These are phyloP conservation scores for Stachybotrys chartarum DNA, from an alignment of 2,329 filamentous ascomycete species.

Conservation along the genomic window DNA sequence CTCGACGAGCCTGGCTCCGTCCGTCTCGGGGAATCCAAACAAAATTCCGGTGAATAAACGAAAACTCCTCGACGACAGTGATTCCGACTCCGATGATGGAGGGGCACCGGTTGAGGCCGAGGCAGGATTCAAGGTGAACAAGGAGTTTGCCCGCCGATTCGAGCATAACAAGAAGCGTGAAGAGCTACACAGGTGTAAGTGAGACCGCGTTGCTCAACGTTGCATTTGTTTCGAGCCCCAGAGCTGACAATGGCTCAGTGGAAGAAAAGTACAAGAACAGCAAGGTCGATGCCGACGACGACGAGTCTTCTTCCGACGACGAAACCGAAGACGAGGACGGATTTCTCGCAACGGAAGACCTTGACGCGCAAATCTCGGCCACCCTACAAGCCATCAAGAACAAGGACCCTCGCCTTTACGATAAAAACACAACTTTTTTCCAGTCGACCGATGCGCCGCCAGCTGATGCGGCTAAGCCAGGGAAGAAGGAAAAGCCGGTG, in stretches of 20 bases:
- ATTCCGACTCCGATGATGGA: constrained; percentile 39
- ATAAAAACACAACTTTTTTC: constrained; percentile 71
- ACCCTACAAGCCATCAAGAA: constrained; percentile 81
- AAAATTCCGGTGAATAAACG: constrained; percentile 32
- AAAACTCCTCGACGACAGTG: constrained; percentile 49
- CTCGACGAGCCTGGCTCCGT: constrained; percentile 8
- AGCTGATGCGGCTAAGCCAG: constrained; percentile 18
- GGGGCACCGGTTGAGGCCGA: constrained; percentile 30
- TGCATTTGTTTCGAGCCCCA: neutral
- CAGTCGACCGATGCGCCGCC: constrained; percentile 27
- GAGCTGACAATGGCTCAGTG: constrained; percentile 42
- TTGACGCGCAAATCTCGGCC: constrained; percentile 81
- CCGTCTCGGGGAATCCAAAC: neutral
- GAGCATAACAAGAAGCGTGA: constrained; percentile 98
- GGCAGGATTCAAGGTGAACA: constrained; percentile 70
- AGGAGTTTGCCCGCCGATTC: constrained; percentile 81
- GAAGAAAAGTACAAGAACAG: constrained; percentile 72
- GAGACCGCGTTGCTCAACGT: neutral
- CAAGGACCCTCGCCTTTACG: constrained; percentile 89
- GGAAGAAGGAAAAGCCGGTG: constrained; percentile 75
- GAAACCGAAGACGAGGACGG: constrained; percentile 89
- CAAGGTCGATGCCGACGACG: constrained; percentile 41
- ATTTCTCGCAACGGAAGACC: constrained; percentile 73
- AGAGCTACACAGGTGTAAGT: constrained; percentile 64
- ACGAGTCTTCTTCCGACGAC: constrained; percentile 61